phyloP scores from a whole-genome alignment of 23 red algal species.

The Gracilariopsis chorda region DNA sequence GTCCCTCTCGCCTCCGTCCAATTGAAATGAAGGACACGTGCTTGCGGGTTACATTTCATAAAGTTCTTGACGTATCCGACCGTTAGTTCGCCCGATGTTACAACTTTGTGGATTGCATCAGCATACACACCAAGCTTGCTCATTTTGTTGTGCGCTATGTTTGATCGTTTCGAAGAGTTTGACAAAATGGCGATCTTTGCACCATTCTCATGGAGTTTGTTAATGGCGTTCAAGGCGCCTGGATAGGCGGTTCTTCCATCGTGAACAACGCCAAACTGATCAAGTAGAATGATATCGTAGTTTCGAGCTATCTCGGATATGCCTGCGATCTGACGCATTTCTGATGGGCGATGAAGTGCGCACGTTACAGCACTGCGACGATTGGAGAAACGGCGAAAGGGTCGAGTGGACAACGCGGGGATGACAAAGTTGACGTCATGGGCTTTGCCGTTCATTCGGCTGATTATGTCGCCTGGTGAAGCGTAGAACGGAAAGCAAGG shows the following conservation, averaged over 20 bases:
- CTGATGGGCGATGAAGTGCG: no score
- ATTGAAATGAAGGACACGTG: slow-evolving; percentile 75
- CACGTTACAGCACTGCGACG: no score
- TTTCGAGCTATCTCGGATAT: neutral
- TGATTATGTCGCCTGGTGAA: no score
- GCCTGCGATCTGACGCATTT: slow-evolving; percentile 13
- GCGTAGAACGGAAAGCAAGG: no score
- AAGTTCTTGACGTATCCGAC: slow-evolving; percentile 7
- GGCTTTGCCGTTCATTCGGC: no score
- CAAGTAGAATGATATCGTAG: slow-evolving; percentile 75
- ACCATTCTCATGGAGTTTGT: slow-evolving; percentile 18
- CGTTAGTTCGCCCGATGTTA: slow-evolving; percentile 77
- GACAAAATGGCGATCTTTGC: slow-evolving; percentile 71
- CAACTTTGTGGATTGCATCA: slow-evolving; percentile 17
- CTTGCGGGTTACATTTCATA: neutral
- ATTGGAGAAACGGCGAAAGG: no score
- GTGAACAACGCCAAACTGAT: slow-evolving; percentile 88
- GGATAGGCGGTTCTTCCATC: slow-evolving; percentile 75
- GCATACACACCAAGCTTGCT: slow-evolving; percentile 19
- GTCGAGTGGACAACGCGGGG: no score
- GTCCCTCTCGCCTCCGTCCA: slow-evolving; percentile 54
- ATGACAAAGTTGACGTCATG: no score
- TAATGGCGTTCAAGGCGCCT: slow-evolving; percentile 40
- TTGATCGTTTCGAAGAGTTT: slow-evolving; percentile 63
- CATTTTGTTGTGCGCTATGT: slow-evolving; percentile 26